Evolutionary conservation across 2,329 filamentous ascomycete species (phyloP).

Genomic region (Cercospora zeina): DNA sequence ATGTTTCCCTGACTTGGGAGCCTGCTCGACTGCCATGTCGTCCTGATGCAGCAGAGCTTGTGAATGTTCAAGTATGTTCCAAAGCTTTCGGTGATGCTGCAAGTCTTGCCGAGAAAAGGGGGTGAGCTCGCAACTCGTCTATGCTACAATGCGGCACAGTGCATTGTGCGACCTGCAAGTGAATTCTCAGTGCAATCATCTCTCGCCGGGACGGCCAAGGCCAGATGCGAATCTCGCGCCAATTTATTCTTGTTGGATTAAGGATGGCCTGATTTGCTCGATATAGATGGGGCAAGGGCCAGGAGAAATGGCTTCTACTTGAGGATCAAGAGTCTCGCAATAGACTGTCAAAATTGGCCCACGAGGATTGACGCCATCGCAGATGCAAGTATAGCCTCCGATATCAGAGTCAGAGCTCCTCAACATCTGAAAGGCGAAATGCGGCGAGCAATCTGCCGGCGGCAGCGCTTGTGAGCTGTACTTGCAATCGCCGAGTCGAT

Average conservation of each 20-base stretch:
- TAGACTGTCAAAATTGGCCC: not conserved
- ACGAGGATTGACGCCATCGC: not conserved
- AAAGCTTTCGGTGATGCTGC: not conserved
- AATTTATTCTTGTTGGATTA: no score
- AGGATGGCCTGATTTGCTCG: no score
- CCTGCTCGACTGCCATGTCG: not conserved
- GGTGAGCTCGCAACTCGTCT: not conserved
- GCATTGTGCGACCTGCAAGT: slow-evolving; percentile 10
- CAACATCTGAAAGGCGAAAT: no score
- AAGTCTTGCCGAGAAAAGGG: not conserved
- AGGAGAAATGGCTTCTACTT: not conserved
- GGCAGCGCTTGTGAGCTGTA: not conserved
- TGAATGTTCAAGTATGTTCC: not conserved
- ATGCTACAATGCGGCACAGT: slow-evolving; percentile 7
- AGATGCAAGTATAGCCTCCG: not conserved
- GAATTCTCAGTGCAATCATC: not conserved
- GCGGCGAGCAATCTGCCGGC: not conserved
- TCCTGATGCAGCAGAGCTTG: not conserved
- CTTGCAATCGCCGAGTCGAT: not conserved
- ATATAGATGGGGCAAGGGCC: not conserved
- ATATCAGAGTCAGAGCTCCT: no score
- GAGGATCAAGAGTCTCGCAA: no score
- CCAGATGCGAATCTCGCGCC: no score
- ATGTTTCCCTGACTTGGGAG: not conserved
- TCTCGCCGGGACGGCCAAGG: not conserved